Base-by-base conservation (phyloP, 2,329 filamentous ascomycete species). In the Emmonsiellopsis sp. region DNA sequence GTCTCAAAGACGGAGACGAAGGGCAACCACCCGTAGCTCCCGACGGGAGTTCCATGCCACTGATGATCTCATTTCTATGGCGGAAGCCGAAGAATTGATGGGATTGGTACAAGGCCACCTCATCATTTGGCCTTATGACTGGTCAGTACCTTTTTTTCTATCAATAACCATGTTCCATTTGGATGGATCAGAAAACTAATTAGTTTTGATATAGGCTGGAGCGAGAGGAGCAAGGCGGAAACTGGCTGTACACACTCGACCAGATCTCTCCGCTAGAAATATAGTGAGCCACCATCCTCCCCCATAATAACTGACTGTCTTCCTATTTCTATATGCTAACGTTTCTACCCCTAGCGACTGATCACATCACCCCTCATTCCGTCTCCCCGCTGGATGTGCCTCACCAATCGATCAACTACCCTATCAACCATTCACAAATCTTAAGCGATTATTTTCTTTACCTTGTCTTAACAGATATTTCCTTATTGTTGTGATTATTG, bases 221-320 rank as follows among this genome's bases (percentile, higher is more conserved):
- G 62, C 87, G 85, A 53, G 93, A 97, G 72, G 93, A 97, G 74
- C 83, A 85, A 64, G 91, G 89, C 60, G 88, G 90, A 53, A 95
- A 96, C 66, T 98, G 93, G 93, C 80, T 96, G 57, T 97, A 95
- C 72, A 89, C 92, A 65, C 88, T 97, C 53, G 93, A 98, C 69
- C 86, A 94, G 69, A 85, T 98, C 67, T 94, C 93, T 62, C 93
- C 93, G 53, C 77, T 98, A 71, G 90, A 96, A 73, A 97, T 98
- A 64, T 98, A 98, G 70, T 72, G 67, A 64, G 71, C 66, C 33
- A 13, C 32, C 17, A 37, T 39, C 21, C 34, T 27, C 21, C 21
- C 21, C 21, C 21, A 27, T 27, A 4, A 5, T 27, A 5, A 27
- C 21, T 27, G 21, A 3, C 2, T 6, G 5, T 17, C 10, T 17